These are phyloP conservation scores for Aphanomyces stellatus DNA, from an alignment of 352 stramenopile species.

Conservation along the genomic window DNA sequence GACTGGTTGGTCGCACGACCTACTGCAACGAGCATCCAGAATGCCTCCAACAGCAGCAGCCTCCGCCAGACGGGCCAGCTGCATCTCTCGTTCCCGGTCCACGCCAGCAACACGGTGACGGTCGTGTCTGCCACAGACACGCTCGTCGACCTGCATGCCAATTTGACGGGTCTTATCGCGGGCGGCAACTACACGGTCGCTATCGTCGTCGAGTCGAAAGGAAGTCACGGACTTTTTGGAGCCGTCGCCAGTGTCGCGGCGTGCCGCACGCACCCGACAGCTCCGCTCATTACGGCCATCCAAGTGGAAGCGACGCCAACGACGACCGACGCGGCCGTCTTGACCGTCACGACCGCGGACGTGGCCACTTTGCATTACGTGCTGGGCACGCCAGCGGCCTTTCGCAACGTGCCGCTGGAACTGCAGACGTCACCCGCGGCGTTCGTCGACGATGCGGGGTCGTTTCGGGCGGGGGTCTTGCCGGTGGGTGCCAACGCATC, in stretches of 20 bases:
- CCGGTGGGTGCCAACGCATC: background rate
- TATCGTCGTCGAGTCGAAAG: conserved; percentile 39
- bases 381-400: background rate
- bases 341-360: conserved; percentile 34
- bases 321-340: conserved; percentile 37
- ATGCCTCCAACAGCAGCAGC: background rate
- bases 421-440: too few relatives aligned
- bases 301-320: conserved; percentile 31
- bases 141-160: conserved; percentile 20
- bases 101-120: background rate
- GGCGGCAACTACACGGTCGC: conserved; percentile 39
- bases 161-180: conserved; percentile 35
- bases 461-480: background rate
- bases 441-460: background rate
- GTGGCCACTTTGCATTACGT: conserved; percentile 50
- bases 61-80: conserved; percentile 14
- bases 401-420: background rate
- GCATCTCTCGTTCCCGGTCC: background rate
- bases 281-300: conserved; percentile 36
- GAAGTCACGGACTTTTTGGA: conserved; percentile 46
- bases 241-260: conserved; percentile 19
- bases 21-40: background rate
- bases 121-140: conserved; percentile 20
- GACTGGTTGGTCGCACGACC: background rate
- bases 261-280: conserved; percentile 37